Base-by-base conservation (phyloP, 192 early-diverging fungal species). In the Rhizophagus sp. region DNA sequence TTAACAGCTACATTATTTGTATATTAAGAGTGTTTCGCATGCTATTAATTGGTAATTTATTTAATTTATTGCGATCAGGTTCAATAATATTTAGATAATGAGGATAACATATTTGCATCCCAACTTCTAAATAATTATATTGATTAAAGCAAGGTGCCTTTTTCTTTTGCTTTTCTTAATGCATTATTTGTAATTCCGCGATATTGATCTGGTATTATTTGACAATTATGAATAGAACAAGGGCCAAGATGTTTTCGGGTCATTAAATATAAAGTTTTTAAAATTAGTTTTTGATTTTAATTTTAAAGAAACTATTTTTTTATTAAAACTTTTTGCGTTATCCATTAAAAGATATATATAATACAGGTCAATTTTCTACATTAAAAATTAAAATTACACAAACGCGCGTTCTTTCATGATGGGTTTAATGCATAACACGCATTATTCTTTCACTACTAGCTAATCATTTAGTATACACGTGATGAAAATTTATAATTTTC, bases 71-170 rank as follows among this genome's bases (percentile, higher is more conserved):
- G 33, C 15, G 34, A 36, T 68, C 34, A 13, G 66, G 66, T 30
- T 68, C 34, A 17, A 41, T 34, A 4, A 68, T 68, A 11, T 17
- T 68, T 17, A 68, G 33, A 36, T 68, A 68, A 68, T 68, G 66
- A 33, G 66, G 4, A 68, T 36, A 68, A 68, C 34, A 68, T 36
- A 68, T 36, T 36, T 68, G 66, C 30, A 3, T 68, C 34, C 33
- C 33, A 68, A 68, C 7, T 34, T 68, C 33, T 17, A 39, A 36
- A 68, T 68, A 68, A 68, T 68, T 68, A 68, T 68, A 68, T 17
- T 68, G 34, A 19, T 68, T 34, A 68, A 68, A 36, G 13, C n/a
- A n/a, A n/a, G n/a, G 33, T 68, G 30, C 33, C 30, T 68, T 68
- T 68, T 39, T 15, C 33, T 68, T 68, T 68, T 68, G 33, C 33